Evolutionary conservation across 2,329 filamentous ascomycete genomes (phyloP), one percentile per base, ranked within the genome.

Genomic region (Arthrobotrys megalospora): DNA sequence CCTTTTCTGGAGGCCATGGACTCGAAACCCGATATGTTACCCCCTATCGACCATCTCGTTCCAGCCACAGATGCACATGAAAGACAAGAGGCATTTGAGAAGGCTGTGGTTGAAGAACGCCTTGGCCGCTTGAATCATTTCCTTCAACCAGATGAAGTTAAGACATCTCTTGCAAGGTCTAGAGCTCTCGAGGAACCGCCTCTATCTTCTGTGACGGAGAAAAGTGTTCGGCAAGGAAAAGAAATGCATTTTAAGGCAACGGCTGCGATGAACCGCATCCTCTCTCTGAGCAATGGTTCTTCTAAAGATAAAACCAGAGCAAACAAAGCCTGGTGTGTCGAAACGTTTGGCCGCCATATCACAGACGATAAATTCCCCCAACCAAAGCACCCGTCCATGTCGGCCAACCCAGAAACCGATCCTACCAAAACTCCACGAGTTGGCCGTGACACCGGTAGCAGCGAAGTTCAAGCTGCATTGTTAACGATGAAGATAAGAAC

Each of bases 381-480:
- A 82, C 86, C 83, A 58, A 83, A 83, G 79, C 83, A 76, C 82
- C 86, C 81, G 83, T 85, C 83, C 84, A 81, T 84, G 85, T 76
- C 85, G 82, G 85, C 86, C 84, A 73, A 77, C 14, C 80, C 83
- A 21, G 80, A 80, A 50, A 82, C 83, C 28, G 82, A 82, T 6
- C 80, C 81, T 5, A 73, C 80, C 67, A 88, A 89, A 81, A 88
- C 87, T 0, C 88, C 88, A 60, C 91, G 96, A 36, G 90, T 91
- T n/a, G 96, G 96, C 0, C 92, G 92, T 4, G 96, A 99, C 83
- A 99, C 95, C 0, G 96, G 96, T 41, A 97, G 93, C 82, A 93
- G 93, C 6, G 96, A 99, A 85, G 96, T 99, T n/a, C 96, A 99
- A 87, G 93, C 96, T 81, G 94, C 94, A 53, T 96, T 99, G 81